phyloP scores from a whole-genome alignment of 2,329 filamentous ascomycete genomes.

The Sporothrix variecibatus region DNA sequence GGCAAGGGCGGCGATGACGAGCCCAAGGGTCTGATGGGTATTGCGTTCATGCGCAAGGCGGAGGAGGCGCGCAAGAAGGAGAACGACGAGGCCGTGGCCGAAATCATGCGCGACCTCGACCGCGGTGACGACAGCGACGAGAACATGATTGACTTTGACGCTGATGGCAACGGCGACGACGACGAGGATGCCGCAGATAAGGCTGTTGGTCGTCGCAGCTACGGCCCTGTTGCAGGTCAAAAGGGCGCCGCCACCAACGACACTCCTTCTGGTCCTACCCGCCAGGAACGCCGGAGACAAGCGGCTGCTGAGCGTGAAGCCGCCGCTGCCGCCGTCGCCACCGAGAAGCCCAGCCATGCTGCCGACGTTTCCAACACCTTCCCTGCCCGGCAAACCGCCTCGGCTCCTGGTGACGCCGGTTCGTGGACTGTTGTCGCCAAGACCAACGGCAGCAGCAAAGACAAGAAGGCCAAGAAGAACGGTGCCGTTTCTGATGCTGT shows the following conservation, averaged over 20 bases:
- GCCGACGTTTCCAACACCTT: background rate
- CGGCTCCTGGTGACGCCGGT: conserved; percentile 22
- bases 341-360: background rate
- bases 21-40: conserved; percentile 68
- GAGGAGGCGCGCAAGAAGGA: conserved; percentile 74
- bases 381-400: background rate
- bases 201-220: conserved; percentile 30
- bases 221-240: conserved; percentile 24
- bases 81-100: conserved; percentile 74
- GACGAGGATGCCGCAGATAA: conserved; percentile 27
- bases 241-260: background rate
- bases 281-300: conserved; percentile 1
- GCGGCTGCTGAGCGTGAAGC: background rate
- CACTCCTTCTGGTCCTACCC: background rate
- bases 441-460: background rate
- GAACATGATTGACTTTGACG: conserved; percentile 55
- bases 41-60: conserved; percentile 94
- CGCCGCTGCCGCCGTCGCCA: background rate
- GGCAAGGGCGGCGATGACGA: conserved; percentile 53
- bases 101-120: conserved; percentile 72
- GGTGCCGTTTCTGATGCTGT: background rate
- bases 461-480: conserved; percentile 18
- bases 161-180: conserved; percentile 15
- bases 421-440: conserved; percentile 26
- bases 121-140: conserved; percentile 73